phyloP scores from a whole-genome alignment of 2,329 filamentous ascomycete species.

The Stemphylium lycopersici region DNA sequence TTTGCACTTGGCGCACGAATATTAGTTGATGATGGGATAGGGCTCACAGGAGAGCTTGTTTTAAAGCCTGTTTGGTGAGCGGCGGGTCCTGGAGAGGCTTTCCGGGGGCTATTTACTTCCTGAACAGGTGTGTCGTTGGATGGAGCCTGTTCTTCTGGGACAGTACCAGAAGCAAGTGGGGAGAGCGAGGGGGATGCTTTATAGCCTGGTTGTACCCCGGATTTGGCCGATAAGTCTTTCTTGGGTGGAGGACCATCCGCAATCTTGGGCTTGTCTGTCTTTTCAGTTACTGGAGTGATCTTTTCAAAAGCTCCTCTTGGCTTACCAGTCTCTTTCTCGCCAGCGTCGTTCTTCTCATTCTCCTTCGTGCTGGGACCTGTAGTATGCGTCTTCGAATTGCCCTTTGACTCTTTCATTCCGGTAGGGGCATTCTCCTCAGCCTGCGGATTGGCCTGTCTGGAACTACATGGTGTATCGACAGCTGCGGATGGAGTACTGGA shows the following conservation, averaged over 20 bases:
- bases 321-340: constrained; percentile 13
- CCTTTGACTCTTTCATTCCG: constrained; percentile 2
- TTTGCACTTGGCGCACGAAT: neutral
- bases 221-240: neutral
- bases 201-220: constrained; percentile 13
- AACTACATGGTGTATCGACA: neutral
- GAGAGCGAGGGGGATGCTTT: neutral
- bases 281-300: constrained; percentile 23
- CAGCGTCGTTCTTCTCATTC: neutral
- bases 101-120: constrained; percentile 4
- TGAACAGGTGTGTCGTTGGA: constrained; percentile 9
- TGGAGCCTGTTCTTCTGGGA: neutral
- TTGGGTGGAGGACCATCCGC: neutral
- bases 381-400: neutral
- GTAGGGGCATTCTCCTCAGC: neutral
- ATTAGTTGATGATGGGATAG: neutral
- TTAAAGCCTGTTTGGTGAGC: constrained; percentile 3
- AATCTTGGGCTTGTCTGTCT: constrained; percentile 13
- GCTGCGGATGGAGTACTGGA: neutral
- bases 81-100: neutral
- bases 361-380: neutral
- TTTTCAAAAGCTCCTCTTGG: constrained; percentile 13
- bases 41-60: neutral
- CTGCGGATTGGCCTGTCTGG: neutral
- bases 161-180: neutral